Conservation (phyloP, 768 basidiomycete species). For the Russula virescens region DNA sequence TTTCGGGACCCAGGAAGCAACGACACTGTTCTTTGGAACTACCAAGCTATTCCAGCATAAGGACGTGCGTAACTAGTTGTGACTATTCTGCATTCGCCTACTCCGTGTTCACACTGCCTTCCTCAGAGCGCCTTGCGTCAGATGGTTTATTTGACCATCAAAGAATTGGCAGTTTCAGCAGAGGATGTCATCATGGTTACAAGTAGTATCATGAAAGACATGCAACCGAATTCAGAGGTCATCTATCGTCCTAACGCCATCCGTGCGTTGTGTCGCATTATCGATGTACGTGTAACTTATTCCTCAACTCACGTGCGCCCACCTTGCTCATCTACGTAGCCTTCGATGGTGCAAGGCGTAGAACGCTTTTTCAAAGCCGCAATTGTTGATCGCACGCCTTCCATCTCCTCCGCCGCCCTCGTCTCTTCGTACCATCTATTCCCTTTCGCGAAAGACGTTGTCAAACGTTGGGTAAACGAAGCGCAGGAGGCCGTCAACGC, state of each 20-base stretch:
- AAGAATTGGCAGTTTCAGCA: conserved; percentile 91
- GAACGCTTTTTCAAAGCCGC: conserved; percentile 99
- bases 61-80: conserved; percentile 61
- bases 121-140: conserved; percentile 87
- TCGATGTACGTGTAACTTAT: conserved; percentile 69
- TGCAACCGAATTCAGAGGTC: conserved; percentile 98
- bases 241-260: conserved; percentile 98
- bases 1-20: conserved; percentile 93
- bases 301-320: conserved; percentile 9
- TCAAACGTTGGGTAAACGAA: conserved; percentile 99
- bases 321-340: conserved; percentile 41
- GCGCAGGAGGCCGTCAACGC: conserved; percentile 93
- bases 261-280: conserved; percentile 90
- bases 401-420: conserved; percentile 92
- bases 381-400: conserved; percentile 93
- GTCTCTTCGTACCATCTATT: conserved; percentile 97
- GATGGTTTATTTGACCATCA: conserved; percentile 97
- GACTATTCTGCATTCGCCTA: neutral
- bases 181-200: conserved; percentile 99
- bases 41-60: conserved; percentile 99
- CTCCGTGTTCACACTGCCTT: neutral
- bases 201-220: conserved; percentile 99
- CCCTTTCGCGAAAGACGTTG: conserved; percentile 89
- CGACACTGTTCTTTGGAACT: conserved; percentile 96
- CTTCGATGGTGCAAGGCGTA: conserved; percentile 98